Conservation (phyloP, 163 green algal genomes). For the Chloromonas sp. region DNA sequence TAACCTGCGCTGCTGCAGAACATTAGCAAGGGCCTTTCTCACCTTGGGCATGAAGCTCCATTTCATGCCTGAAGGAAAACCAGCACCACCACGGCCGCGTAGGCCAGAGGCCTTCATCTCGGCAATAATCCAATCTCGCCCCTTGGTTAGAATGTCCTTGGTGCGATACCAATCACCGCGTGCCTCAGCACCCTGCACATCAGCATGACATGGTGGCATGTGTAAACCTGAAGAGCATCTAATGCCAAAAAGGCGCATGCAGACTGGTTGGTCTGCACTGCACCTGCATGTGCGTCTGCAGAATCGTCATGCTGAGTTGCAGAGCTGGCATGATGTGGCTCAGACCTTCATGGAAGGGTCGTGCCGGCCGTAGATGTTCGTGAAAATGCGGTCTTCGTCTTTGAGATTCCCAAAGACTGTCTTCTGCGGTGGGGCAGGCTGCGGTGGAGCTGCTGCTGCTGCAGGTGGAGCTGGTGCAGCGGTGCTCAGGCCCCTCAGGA, state of each 20-base stretch:
- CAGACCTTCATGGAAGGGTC: slow-evolving; percentile 86
- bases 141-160: slow-evolving; percentile 87
- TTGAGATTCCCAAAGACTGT: slow-evolving; percentile 78
- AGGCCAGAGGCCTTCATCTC: slow-evolving; percentile 98
- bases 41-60: slow-evolving; percentile 99
- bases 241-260: neutral
- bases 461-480: slow-evolving; percentile 11
- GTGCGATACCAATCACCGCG: slow-evolving; percentile 94
- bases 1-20: no score
- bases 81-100: slow-evolving; percentile 89
- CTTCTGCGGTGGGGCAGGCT: slow-evolving; percentile 31
- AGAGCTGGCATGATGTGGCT: neutral
- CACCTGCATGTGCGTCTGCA: neutral
- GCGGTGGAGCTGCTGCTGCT: slow-evolving; percentile 20
- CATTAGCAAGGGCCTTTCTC: no score
- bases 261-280: no score
- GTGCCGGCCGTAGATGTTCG: slow-evolving; percentile 94
- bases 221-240: neutral
- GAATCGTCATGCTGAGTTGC: neutral
- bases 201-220: neutral
- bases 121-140: slow-evolving; percentile 96
- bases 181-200: slow-evolving; percentile 75
- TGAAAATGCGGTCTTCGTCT: slow-evolving; percentile 98
- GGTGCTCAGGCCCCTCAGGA: neutral
- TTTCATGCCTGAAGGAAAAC: slow-evolving; percentile 97